Evolutionary conservation across 257 asterid genomes (phyloP).

Genomic region (Solanum lignicaule): DNA sequence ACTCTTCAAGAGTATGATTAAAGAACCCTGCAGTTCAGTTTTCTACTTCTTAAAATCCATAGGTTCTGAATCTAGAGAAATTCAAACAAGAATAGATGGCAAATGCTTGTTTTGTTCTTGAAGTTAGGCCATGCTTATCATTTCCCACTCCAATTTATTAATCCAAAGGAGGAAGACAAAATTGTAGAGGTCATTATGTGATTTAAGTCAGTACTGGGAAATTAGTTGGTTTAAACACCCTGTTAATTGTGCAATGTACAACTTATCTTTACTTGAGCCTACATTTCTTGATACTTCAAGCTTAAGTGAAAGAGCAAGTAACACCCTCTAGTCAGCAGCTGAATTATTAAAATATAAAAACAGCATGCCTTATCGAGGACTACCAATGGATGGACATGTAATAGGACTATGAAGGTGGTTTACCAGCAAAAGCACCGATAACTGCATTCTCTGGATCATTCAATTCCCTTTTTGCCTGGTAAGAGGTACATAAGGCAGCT

Average conservation of each 20-base stretch:
- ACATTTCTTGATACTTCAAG: neutral
- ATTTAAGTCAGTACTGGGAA: neutral
- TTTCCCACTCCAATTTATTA: neutral
- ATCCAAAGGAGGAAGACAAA: neutral
- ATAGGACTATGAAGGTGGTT: neutral
- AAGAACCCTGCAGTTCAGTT: neutral
- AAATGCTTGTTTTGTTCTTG: neutral
- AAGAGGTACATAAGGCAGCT: conserved; percentile 1
- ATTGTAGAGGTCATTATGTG: neutral
- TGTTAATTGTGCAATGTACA: neutral
- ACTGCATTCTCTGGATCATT: conserved; percentile 88
- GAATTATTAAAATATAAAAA: neutral
- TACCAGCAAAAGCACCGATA: conserved; percentile 96
- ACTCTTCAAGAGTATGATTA: neutral
- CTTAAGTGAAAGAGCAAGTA: neutral
- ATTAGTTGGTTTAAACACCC: neutral
- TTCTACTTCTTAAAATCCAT: neutral
- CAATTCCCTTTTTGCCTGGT: conserved; percentile 89
- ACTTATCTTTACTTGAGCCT: neutral
- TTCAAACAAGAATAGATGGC: neutral
- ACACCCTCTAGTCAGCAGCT: neutral
- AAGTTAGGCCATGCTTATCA: neutral
- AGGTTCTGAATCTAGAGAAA: neutral
- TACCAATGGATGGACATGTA: neutral
- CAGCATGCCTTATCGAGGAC: neutral